Conservation (phyloP, 1,284 basidiomycete species). For the Golubevia sp. region DNA sequence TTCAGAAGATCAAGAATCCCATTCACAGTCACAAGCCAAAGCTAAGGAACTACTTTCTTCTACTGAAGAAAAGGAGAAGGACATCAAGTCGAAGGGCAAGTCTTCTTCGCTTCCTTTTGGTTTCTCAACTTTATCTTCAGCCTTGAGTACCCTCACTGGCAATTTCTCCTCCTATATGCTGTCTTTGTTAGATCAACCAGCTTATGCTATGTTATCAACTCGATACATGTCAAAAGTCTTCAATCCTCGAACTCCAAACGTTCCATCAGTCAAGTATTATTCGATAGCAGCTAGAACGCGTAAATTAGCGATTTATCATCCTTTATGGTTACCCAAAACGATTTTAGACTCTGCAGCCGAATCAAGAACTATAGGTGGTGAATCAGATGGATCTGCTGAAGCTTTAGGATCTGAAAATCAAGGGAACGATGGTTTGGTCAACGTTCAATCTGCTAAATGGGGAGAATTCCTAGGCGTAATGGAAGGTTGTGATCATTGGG, state of each 20-base stretch:
- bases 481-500: constrained; percentile 95
- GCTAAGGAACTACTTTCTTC: too few species aligned
- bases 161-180: constrained; percentile 85
- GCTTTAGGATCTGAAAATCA: constrained; percentile 66
- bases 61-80: constrained; percentile 7
- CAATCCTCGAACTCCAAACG: constrained; percentile 87
- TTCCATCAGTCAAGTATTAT: constrained; percentile 83
- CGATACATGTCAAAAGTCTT: constrained; percentile 81
- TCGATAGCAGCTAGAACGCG: constrained; percentile 80
- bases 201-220: constrained; percentile 92
- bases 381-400: constrained; percentile 53
- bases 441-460: constrained; percentile 66
- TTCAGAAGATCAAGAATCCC: too few species aligned
- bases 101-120: not conserved
- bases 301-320: constrained; percentile 82
- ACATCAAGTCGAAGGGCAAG: constrained; percentile 6
- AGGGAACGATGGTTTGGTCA: constrained; percentile 95
- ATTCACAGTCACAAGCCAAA: too few species aligned
- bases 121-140: constrained; percentile 14
- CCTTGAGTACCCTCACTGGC: constrained; percentile 68
- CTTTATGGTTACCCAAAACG: constrained; percentile 94
- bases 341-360: constrained; percentile 74
- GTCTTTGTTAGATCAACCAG: constrained; percentile 92
- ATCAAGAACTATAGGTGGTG: constrained; percentile 33
- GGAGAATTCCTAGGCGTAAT: constrained; percentile 75